Evolutionary conservation across 352 stramenopile species (phyloP).

Genomic region (Phytophthora pinifolia): DNA sequence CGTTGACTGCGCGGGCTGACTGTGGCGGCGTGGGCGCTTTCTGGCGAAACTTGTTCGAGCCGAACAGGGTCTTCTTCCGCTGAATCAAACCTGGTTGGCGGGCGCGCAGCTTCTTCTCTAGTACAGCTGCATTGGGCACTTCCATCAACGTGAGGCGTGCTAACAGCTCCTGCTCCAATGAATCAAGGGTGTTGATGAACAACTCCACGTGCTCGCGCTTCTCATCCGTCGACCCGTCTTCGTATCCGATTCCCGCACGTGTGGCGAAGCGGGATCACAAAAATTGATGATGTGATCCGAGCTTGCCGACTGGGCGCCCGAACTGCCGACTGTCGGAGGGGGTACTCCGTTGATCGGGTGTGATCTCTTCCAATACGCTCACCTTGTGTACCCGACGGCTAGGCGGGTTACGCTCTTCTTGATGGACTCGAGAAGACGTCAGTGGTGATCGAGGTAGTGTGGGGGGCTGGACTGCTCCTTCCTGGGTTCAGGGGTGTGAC

Average conservation of each 20-base stretch:
- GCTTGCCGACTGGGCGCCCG: too few relatives aligned
- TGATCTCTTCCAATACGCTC: too few relatives aligned
- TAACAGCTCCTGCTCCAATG: background rate
- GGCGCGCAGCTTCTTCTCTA: conserved; percentile 8
- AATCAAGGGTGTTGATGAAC: conserved; percentile 8
- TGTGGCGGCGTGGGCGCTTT: conserved; percentile 1
- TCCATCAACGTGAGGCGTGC: conserved; percentile 3
- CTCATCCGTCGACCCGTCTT: background rate
- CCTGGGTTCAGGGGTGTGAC: too few relatives aligned
- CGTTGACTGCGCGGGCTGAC: background rate
- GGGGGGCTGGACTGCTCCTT: too few relatives aligned
- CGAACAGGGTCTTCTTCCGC: conserved; percentile 10
- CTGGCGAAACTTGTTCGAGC: conserved; percentile 11
- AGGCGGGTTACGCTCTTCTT: too few relatives aligned
- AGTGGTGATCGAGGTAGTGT: too few relatives aligned
- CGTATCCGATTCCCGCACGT: background rate
- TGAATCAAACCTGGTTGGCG: conserved; percentile 1
- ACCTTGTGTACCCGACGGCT: too few relatives aligned
- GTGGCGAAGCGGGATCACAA: too few relatives aligned
- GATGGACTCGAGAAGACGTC: too few relatives aligned
- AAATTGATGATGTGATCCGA: too few relatives aligned
- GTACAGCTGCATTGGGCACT: background rate
- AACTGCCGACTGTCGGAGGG: too few relatives aligned
- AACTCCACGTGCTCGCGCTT: conserved; percentile 16
- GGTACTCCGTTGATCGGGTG: too few relatives aligned